Base-by-base conservation (phyloP, 129 eudicot genomes). In the Centella asiatica region DNA sequence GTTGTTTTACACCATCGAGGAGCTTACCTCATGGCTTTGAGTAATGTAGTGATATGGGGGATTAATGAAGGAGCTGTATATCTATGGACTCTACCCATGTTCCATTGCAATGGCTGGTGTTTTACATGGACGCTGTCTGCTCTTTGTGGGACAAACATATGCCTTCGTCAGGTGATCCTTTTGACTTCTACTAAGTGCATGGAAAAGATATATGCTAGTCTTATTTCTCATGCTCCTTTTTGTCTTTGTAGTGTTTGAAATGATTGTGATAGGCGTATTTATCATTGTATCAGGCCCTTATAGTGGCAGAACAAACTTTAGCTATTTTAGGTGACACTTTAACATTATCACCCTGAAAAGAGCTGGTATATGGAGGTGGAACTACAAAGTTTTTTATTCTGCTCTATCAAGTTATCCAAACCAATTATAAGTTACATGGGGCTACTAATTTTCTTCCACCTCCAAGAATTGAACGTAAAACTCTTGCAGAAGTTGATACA, bases 101-200 rank as follows among this genome's bases (percentile, higher is more conserved):
- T 92, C 45, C 99, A 92, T 65, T 92, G 99, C 68, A 92, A 92
- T 17, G 99, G 99, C 22, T 92, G 99, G 99, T 80, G 88, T 57
- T 84, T 77, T 75, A 70, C 95, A 24, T 92, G 99, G 99, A 66
- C 86, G 27, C 81, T 92, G 33, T 96, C 99, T 18, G 96, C 95
- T 51, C 77, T 84, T 18, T 80, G 95, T 67, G 96, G 96, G 31
- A 92, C 99, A 36, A 92, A 47, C 67, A 61, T 92, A 52, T 90
- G 97, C 72, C 87, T 90, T 34, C 78, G 95, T 47, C 89, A 90
- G 92, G 95, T 89, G 78, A 23, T 32, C 8, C 14, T 9, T 8
- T 26, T 54, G 32, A 18, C 32, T 37, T n/a, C 3, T 32, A 29
- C 24, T 32, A 32, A 10, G 1, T 19, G 31, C 34, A 6, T 27